Conservation (phyloP, 805 yeast species). For the Wickerhamomyces ciferrii region DNA sequence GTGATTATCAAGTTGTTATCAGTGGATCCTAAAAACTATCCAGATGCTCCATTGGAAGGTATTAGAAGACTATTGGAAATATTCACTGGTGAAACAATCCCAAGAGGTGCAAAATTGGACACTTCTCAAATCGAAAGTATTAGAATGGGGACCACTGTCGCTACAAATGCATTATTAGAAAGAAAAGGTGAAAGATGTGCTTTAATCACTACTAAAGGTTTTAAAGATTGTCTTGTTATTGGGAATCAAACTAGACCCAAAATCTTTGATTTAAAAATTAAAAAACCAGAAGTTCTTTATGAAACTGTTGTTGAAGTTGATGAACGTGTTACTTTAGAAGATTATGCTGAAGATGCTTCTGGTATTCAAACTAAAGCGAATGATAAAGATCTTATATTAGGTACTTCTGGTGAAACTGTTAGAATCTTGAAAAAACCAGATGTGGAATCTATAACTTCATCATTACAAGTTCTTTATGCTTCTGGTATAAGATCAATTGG, state of each 20-base stretch:
- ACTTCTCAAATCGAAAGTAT: constrained; percentile 60
- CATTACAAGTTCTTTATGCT: constrained; percentile 40
- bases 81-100: constrained; percentile 47
- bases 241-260: constrained; percentile 92
- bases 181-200: constrained; percentile 90
- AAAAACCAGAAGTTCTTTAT: constrained; percentile 67
- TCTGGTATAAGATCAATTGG: constrained; percentile 67
- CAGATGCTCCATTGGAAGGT: constrained; percentile 92
- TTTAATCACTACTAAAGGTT: constrained; percentile 82
- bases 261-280: constrained; percentile 77
- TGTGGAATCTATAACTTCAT: constrained; percentile 31
- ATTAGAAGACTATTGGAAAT: constrained; percentile 71
- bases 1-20: constrained; percentile 74
- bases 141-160: constrained; percentile 92
- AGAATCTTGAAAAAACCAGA: constrained; percentile 51
- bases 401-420: constrained; percentile 66
- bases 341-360: constrained; percentile 70
- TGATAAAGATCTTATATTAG: constrained; percentile 37
- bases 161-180: constrained; percentile 91
- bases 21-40: constrained; percentile 82
- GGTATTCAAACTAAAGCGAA: constrained; percentile 14
- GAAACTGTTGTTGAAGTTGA: constrained; percentile 78
- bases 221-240: constrained; percentile 72
- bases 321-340: constrained; percentile 84
- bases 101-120: constrained; percentile 57